Evolutionary conservation across 2,329 filamentous ascomycete species (phyloP).

Genomic region (Mollisiaceae sp.): DNA sequence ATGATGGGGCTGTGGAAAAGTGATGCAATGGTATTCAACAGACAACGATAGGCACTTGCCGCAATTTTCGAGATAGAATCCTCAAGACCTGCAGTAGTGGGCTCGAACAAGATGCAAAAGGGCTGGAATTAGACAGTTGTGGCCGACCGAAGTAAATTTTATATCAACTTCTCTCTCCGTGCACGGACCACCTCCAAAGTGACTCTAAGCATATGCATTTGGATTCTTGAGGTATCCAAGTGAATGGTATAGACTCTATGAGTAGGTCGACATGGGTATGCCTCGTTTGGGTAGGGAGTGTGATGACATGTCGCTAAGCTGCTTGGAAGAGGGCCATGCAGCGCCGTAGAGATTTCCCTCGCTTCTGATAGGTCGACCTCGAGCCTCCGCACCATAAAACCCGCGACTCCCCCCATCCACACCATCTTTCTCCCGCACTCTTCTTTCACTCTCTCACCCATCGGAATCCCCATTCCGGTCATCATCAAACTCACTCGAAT

Average conservation of each 20-base stretch:
- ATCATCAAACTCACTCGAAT: conserved; percentile 36
- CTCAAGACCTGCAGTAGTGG: background rate
- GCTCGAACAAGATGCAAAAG: background rate
- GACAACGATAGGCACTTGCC: background rate
- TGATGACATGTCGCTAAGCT: conserved; percentile 19
- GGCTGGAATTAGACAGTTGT: background rate
- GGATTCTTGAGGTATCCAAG: background rate
- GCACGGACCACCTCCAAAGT: conserved; percentile 8
- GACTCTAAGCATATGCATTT: background rate
- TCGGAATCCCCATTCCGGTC: conserved; percentile 24
- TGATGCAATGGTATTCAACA: background rate
- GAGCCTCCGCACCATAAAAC: conserved; percentile 36
- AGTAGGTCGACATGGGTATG: background rate
- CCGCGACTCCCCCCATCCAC: conserved; percentile 35
- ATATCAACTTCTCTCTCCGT: conserved; percentile 3
- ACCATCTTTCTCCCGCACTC: conserved; percentile 38
- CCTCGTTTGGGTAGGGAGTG: conserved; percentile 1
- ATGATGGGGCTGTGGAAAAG: background rate
- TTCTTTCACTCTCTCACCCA: conserved; percentile 36
- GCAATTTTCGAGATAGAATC: background rate
- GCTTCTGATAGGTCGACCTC: conserved; percentile 8
- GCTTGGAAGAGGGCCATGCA: conserved; percentile 17
- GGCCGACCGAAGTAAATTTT: background rate
- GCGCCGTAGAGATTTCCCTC: conserved; percentile 8
- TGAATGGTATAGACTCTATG: background rate